Percentiles rank a stretch among this genome's conserved stretches.
Evolutionary conservation across 1,139 yeast species (phyloP).

Genomic region (Wickerhamiella infanticola): DNA sequence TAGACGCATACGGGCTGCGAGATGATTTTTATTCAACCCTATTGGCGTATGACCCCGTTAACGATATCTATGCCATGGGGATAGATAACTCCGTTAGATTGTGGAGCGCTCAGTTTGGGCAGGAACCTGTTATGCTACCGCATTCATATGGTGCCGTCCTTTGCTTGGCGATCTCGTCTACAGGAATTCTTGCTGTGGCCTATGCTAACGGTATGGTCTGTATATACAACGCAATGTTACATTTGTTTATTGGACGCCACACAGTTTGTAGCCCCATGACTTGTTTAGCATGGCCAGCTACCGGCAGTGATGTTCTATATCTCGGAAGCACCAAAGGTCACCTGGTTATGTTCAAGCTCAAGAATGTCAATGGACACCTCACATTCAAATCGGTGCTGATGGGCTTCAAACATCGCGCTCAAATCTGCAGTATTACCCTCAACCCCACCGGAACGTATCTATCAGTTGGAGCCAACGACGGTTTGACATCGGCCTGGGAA

Average conservation of each 20-base stretch:
- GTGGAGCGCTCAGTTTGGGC: conserved; percentile 46
- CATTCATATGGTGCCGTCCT: conserved; percentile 29
- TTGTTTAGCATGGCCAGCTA: not conserved
- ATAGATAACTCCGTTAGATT: conserved; percentile 43
- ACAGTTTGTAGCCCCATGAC: not conserved
- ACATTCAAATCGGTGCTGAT: not conserved
- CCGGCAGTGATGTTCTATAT: not conserved
- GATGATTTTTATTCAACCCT: conserved; percentile 73
- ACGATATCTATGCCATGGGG: conserved; percentile 52
- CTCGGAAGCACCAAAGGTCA: not conserved
- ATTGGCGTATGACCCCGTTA: conserved; percentile 51
- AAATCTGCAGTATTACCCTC: not conserved
- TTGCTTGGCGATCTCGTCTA: conserved; percentile 40
- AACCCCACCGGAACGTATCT: not conserved
- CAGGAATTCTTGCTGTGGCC: conserved; percentile 41
- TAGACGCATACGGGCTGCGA: conserved; percentile 62
- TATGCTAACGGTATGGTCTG: conserved; percentile 37
- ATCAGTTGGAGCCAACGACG: conserved; percentile 6
- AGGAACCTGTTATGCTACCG: conserved; percentile 18
- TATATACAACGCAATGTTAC: conserved; percentile 24
- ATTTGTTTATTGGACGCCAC: conserved; percentile 2
- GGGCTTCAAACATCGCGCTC: conserved; percentile 1
- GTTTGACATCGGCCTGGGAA: conserved; percentile 4
- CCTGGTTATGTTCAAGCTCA: not conserved
- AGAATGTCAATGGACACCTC: not conserved